Conservation (phyloP, 768 basidiomycete genomes). For the Exidia glandulosa region DNA sequence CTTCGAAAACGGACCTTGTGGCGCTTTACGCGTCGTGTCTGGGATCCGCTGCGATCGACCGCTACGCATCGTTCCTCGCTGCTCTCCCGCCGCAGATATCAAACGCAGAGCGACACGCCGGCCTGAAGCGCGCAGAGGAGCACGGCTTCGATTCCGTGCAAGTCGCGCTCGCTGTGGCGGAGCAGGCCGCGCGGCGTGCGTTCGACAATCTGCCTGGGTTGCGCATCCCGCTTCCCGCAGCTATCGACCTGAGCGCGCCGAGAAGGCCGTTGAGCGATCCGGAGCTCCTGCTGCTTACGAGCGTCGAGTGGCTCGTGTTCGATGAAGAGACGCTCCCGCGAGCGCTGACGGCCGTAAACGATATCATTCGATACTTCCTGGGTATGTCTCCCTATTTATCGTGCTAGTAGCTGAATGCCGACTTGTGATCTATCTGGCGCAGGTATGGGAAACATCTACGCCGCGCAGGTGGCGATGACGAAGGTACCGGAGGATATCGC, state of each 20-base stretch:
- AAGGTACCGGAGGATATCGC: slow-evolving; percentile 56
- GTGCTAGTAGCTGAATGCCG: background rate
- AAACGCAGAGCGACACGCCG: slow-evolving; percentile 50
- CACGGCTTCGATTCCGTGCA: slow-evolving; percentile 75
- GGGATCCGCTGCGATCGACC: slow-evolving; percentile 82
- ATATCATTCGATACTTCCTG: slow-evolving; percentile 81
- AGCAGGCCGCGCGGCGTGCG: slow-evolving; percentile 47
- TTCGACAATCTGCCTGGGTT: background rate
- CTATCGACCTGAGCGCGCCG: slow-evolving; percentile 18
- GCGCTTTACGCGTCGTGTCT: slow-evolving; percentile 90
- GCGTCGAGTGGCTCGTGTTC: slow-evolving; percentile 90
- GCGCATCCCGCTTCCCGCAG: background rate
- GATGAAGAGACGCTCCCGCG: slow-evolving; percentile 58
- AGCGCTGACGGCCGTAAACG: slow-evolving; percentile 79
- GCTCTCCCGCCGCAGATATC: slow-evolving; percentile 58
- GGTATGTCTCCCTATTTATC: slow-evolving; percentile 35
- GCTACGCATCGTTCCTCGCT: slow-evolving; percentile 84
- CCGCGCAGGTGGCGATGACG: slow-evolving; percentile 49
- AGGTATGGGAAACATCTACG: slow-evolving; percentile 66
- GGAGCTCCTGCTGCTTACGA: slow-evolving; percentile 63
- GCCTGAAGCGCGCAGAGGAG: slow-evolving; percentile 65
- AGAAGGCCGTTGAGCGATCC: slow-evolving; percentile 21
- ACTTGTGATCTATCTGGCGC: background rate
- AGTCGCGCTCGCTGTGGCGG: slow-evolving; percentile 74
- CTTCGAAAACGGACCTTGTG: slow-evolving; percentile 75